Percentiles rank a stretch among this genome's conserved stretches.
Evolutionary conservation across 352 stramenopile genomes (phyloP).

Genomic region (Globisporangium ultimum): DNA sequence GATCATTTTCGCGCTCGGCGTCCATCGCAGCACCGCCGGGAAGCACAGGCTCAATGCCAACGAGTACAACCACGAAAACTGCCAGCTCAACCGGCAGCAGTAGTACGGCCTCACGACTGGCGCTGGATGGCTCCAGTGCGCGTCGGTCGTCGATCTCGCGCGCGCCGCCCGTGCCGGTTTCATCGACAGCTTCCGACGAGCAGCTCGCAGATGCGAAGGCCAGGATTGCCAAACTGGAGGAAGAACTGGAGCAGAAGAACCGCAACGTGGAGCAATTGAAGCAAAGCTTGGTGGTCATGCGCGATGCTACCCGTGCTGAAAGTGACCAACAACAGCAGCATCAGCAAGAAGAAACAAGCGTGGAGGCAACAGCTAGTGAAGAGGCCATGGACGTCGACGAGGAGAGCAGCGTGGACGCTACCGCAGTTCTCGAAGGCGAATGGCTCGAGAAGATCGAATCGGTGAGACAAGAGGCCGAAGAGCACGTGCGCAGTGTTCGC

Average conservation of each 20-base stretch:
- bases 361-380: constrained; percentile 18
- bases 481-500: constrained; percentile 54
- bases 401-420: not conserved
- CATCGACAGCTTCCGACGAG: constrained; percentile 26
- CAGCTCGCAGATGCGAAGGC: constrained; percentile 47
- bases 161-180: constrained; percentile 6
- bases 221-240: constrained; percentile 54
- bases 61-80: constrained; percentile 8
- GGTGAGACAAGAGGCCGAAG: constrained; percentile 52
- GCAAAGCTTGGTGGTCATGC: constrained; percentile 51
- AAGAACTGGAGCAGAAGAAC: constrained; percentile 71
- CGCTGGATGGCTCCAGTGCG: constrained; percentile 17
- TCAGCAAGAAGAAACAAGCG: constrained; percentile 14
- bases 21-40: constrained; percentile 10
- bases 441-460: constrained; percentile 49
- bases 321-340: constrained; percentile 19
- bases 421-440: constrained; percentile 22
- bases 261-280: constrained; percentile 63
- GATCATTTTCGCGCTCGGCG: constrained; percentile 11
- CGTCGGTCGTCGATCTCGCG: constrained; percentile 13
- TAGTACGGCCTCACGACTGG: constrained; percentile 18
- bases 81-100: constrained; percentile 7
- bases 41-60: constrained; percentile 6
- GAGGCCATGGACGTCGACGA: constrained; percentile 38
- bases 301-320: constrained; percentile 23